Conservation (phyloP, 2,329 filamentous ascomycete genomes). For the Cadophora luteo-olivacea region DNA sequence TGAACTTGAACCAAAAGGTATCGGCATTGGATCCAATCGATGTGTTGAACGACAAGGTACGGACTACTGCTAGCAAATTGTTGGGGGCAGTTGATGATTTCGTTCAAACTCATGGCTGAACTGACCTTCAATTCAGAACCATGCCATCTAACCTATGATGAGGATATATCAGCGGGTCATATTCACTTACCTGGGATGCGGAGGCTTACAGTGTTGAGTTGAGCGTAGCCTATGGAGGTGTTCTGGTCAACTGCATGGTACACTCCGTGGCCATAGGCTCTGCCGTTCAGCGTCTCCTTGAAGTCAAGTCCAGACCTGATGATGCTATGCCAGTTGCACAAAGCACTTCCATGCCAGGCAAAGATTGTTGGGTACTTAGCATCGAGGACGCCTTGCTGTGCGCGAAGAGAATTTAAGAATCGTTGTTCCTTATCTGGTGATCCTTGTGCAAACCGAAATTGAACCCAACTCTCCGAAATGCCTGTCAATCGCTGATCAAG, state of each 20-base stretch:
- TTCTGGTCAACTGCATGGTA: slow-evolving; percentile 73
- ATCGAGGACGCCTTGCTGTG: slow-evolving; percentile 45
- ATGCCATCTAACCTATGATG: slow-evolving; percentile 59
- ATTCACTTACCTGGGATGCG: background rate
- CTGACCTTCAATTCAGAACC: slow-evolving; percentile 67
- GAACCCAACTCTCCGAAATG: slow-evolving; percentile 68
- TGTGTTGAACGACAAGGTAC: slow-evolving; percentile 74
- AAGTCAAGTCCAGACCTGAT: slow-evolving; percentile 83
- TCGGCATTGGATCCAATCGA: slow-evolving; percentile 89
- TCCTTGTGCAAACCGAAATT: slow-evolving; percentile 89
- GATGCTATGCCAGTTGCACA: slow-evolving; percentile 90
- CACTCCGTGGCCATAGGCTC: slow-evolving; percentile 78
- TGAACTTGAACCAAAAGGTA: slow-evolving; percentile 73
- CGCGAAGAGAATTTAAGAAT: slow-evolving; percentile 69
- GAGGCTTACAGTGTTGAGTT: slow-evolving; percentile 28
- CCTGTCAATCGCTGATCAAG: slow-evolving; percentile 58
- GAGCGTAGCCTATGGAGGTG: slow-evolving; percentile 53
- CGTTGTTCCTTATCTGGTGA: slow-evolving; percentile 84
- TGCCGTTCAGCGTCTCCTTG: slow-evolving; percentile 65
- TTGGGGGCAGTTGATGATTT: slow-evolving; percentile 77
- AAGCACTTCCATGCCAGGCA: slow-evolving; percentile 82
- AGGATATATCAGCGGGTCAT: background rate
- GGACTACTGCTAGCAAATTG: slow-evolving; percentile 63
- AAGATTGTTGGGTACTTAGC: slow-evolving; percentile 73
- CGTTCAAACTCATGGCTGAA: slow-evolving; percentile 75